phyloP scores from a whole-genome alignment of 2,329 filamentous ascomycete species.

The Xylariales sp. region DNA sequence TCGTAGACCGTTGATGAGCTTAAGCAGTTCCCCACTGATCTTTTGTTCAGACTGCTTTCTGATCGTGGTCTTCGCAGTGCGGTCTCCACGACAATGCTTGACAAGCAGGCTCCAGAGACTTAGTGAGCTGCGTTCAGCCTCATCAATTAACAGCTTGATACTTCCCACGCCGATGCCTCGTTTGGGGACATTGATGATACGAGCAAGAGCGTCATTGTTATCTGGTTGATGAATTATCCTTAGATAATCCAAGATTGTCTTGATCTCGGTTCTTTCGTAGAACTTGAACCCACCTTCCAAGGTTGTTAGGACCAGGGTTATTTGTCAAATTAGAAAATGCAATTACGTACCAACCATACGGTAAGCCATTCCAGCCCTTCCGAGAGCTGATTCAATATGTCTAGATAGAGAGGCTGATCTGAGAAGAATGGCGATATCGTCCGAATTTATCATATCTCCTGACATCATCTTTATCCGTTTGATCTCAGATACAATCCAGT shows the following conservation, averaged over 20 bases:
- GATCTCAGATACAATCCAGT: conserved; percentile 86
- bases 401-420: conserved; percentile 78
- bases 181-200: conserved; percentile 80
- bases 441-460: conserved; percentile 65
- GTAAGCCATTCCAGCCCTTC: conserved; percentile 78
- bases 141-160: conserved; percentile 66
- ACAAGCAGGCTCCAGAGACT: conserved; percentile 72
- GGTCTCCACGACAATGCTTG: conserved; percentile 47
- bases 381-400: conserved; percentile 78
- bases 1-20: conserved; percentile 34
- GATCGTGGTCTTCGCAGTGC: conserved; percentile 44
- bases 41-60: conserved; percentile 48
- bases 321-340: background rate
- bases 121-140: conserved; percentile 65
- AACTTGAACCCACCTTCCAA: conserved; percentile 67
- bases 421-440: conserved; percentile 83
- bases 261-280: conserved; percentile 87
- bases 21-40: conserved; percentile 45
- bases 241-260: conserved; percentile 81
- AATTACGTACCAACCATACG: conserved; percentile 69
- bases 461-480: conserved; percentile 65
- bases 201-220: conserved; percentile 79
- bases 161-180: conserved; percentile 78
- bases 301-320: conserved; percentile 10
- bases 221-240: conserved; percentile 78